Base-by-base conservation (phyloP, 257 asterid genomes). In the Marsdenia floribunda region DNA sequence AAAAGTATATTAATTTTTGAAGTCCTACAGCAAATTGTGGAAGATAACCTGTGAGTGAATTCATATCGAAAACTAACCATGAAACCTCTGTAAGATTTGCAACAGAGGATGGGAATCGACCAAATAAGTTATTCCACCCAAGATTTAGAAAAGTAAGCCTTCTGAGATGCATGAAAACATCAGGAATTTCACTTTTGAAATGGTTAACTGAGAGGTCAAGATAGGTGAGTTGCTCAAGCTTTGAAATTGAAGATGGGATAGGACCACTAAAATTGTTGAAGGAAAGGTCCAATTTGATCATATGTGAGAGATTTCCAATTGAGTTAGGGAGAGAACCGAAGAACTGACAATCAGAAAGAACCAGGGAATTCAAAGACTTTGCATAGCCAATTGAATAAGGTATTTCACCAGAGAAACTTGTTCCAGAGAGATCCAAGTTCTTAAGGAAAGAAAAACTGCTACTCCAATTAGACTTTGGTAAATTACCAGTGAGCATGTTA, bases 171-270 rank as follows among this genome's bases (percentile, higher is more conserved):
- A 57, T 57, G 63, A 57, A 57, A 57, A n/a, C 63, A 57, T 57
- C 29, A n/a, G 63, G 63, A 57, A 57, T 57, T 57, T 57, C 63
- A 57, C 63, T 57, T 57, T 57, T n/a, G 63, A 57, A 57, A 57
- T 57, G 29, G 63, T n/a, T 57, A 7, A 22, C 4, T 57, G 63
- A 57, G 63, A 57, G 63, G 10, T 57, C 63, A 0, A 57, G 33
- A 22, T 57, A 12, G 24, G 3, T 57, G 63, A 57, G 29, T 22
- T 57, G 63, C 29, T n/a, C 33, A 54, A 54, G 59, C 4, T 54
- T 54, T 54, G 59, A 54, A 54, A 54, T 54, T 5, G 59, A 16
- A 5, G 59, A 54, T 54, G 59, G 59, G 59, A 54, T 54, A 4
- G 22, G 24, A 16, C 59, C 59, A 54, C 59, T 18, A 24, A 54